These are phyloP conservation scores for Trypanosoma mega DNA, from an alignment of 208 protist genomes.

Conservation along the genomic window DNA sequence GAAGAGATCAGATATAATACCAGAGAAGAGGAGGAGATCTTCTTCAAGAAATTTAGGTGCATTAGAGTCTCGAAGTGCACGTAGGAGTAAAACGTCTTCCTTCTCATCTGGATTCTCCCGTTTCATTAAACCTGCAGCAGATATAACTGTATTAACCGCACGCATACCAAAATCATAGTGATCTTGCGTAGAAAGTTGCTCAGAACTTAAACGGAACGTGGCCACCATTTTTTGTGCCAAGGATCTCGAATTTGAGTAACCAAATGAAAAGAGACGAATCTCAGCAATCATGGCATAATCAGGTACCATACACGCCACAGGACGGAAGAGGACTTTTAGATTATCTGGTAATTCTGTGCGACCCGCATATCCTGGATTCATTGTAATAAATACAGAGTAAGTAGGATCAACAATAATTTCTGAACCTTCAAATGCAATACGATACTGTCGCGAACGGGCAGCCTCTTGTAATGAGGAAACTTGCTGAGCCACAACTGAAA, in stretches of 20 bases:
- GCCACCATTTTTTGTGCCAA: constrained; percentile 97
- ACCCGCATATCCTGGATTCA: constrained; percentile 99
- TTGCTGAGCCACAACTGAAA: constrained; percentile 97
- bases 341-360: constrained; percentile 98
- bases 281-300: constrained; percentile 99
- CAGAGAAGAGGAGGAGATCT: constrained; percentile 93
- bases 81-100: constrained; percentile 94
- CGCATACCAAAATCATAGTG: constrained; percentile 99
- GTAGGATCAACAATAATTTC: constrained; percentile 94
- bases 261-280: constrained; percentile 98
- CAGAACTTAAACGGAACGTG: constrained; percentile 96
- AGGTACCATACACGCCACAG: constrained; percentile 98
- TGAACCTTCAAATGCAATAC: constrained; percentile 94
- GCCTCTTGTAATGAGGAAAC: constrained; percentile 94
- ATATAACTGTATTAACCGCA: constrained; percentile 98
- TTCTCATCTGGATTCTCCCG: constrained; percentile 90
- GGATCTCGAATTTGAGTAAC: constrained; percentile 94
- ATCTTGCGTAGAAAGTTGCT: constrained; percentile 97
- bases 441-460: constrained; percentile 65
- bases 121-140: constrained; percentile 95
- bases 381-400: constrained; percentile 97
- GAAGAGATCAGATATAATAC: constrained; percentile 98
- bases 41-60: constrained; percentile 97
- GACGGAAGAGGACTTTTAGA: constrained; percentile 96
- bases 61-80: constrained; percentile 96